Evolutionary conservation across 495 filamentous ascomycete genomes (phyloP).

Genomic region (Amniculicola lignicola): DNA sequence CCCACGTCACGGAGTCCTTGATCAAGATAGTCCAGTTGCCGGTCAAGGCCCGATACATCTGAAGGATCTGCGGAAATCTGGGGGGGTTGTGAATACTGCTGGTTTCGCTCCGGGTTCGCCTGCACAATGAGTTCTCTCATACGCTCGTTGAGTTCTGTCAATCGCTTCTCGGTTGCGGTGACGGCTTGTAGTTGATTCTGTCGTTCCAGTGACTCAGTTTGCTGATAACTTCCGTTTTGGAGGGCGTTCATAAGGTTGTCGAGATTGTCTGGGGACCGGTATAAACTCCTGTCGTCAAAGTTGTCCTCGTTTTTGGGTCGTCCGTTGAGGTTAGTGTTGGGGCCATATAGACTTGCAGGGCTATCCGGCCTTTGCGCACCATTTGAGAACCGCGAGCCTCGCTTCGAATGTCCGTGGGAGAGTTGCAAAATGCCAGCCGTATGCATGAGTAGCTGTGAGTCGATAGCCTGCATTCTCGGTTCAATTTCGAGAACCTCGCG

Average conservation of each 20-base stretch:
- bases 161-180: constrained; percentile 54
- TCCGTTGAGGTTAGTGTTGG: constrained; percentile 51
- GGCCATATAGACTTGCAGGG: constrained; percentile 64
- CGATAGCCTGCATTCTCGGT: constrained; percentile 65
- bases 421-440: constrained; percentile 87
- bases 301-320: constrained; percentile 51
- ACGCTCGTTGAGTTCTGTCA: constrained; percentile 70
- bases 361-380: constrained; percentile 50
- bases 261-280: constrained; percentile 65
- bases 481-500: constrained; percentile 75
- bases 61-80: background rate
- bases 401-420: constrained; percentile 65
- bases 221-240: constrained; percentile 32
- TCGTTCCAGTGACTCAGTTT: constrained; percentile 41
- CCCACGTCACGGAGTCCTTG: constrained; percentile 28
- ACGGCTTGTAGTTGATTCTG: constrained; percentile 49
- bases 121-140: constrained; percentile 65
- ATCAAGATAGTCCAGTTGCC: constrained; percentile 35
- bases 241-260: constrained; percentile 51
- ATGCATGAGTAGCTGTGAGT: constrained; percentile 75
- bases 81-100: constrained; percentile 25
- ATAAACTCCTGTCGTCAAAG: constrained; percentile 80
- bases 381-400: constrained; percentile 41
- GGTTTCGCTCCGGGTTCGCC: constrained; percentile 42
- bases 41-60: constrained; percentile 25